A percentile compares a stretch with the other conserved stretches of the same genome.
Conservation (phyloP, 2,329 filamentous ascomycete species). For the Diplodia scrobiculata region DNA sequence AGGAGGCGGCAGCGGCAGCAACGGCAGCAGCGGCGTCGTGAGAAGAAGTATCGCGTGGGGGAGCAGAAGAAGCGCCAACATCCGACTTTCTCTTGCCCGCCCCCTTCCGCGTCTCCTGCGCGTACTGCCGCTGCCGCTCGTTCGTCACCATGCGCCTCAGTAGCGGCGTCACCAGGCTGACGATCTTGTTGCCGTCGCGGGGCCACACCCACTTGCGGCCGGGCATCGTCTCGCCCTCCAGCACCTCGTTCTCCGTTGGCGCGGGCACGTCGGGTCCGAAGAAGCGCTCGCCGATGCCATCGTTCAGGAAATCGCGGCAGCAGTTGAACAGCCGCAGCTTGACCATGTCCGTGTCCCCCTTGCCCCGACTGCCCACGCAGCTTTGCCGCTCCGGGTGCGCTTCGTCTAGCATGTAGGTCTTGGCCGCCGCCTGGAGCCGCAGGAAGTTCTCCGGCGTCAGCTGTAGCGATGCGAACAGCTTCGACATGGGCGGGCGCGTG, state of each 20-base stretch:
- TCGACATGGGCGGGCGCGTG: slow-evolving; percentile 61
- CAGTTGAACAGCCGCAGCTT: slow-evolving; percentile 60
- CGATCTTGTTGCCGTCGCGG: slow-evolving; percentile 57
- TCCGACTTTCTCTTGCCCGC: slow-evolving; percentile 45
- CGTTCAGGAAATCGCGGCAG: slow-evolving; percentile 56
- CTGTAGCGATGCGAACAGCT: slow-evolving; percentile 59
- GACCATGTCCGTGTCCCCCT: slow-evolving; percentile 59
- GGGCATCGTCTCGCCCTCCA: slow-evolving; percentile 49
- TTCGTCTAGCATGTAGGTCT: slow-evolving; percentile 60
- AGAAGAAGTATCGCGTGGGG: slow-evolving; percentile 10
- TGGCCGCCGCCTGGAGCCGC: slow-evolving; percentile 58
- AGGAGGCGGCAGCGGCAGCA: background rate
- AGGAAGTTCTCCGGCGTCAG: slow-evolving; percentile 60
- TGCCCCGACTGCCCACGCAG: slow-evolving; percentile 60
- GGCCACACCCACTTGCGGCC: slow-evolving; percentile 54
- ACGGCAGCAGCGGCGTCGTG: background rate
- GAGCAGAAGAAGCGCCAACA: background rate
- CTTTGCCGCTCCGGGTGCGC: slow-evolving; percentile 57
- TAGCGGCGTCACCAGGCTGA: slow-evolving; percentile 60
- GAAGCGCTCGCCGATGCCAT: slow-evolving; percentile 56
- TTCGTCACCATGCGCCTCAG: slow-evolving; percentile 63
- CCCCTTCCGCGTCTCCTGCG: slow-evolving; percentile 58
- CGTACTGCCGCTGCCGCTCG: slow-evolving; percentile 60
- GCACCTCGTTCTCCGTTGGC: slow-evolving; percentile 34
- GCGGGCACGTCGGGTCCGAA: slow-evolving; percentile 48